phyloP scores from a whole-genome alignment of 2,329 filamentous ascomycete species.

The Epichloe sibirici region DNA sequence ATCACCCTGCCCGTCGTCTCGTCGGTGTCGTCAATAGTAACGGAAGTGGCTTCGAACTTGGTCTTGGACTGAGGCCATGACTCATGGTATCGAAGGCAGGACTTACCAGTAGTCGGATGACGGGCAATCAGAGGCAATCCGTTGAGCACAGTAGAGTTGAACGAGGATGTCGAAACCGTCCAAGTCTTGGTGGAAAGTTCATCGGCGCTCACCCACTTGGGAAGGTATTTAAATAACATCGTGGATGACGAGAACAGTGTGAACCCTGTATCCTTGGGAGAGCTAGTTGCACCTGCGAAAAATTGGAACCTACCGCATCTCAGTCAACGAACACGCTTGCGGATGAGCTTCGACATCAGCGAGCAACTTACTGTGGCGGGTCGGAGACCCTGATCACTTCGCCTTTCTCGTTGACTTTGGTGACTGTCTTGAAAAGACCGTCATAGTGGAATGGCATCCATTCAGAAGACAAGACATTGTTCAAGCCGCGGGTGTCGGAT shows the following conservation, averaged over 20 bases:
- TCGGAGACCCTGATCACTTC: conserved; percentile 27
- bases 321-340: background rate
- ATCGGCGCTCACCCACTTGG: conserved; percentile 22
- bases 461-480: conserved; percentile 39
- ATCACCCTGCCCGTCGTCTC: conserved; percentile 21
- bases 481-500: conserved; percentile 28
- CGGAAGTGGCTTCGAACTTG: conserved; percentile 32
- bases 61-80: conserved; percentile 41
- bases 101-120: conserved; percentile 31
- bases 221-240: conserved; percentile 29
- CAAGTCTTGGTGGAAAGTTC: conserved; percentile 30
- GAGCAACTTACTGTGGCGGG: conserved; percentile 27
- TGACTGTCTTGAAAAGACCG: conserved; percentile 41
- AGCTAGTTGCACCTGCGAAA: conserved; percentile 33
- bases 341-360: background rate
- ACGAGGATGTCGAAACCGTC: conserved; percentile 35
- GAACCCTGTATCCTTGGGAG: conserved; percentile 38
- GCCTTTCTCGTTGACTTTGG: conserved; percentile 24
- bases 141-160: conserved; percentile 29
- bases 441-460: conserved; percentile 48
- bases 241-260: conserved; percentile 23
- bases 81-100: conserved; percentile 43
- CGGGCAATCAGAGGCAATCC: conserved; percentile 31
- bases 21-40: conserved; percentile 27
- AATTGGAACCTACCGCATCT: conserved; percentile 32